Conservation (phyloP, 192 early-diverging fungal species). For the Coemansia javaensis region DNA sequence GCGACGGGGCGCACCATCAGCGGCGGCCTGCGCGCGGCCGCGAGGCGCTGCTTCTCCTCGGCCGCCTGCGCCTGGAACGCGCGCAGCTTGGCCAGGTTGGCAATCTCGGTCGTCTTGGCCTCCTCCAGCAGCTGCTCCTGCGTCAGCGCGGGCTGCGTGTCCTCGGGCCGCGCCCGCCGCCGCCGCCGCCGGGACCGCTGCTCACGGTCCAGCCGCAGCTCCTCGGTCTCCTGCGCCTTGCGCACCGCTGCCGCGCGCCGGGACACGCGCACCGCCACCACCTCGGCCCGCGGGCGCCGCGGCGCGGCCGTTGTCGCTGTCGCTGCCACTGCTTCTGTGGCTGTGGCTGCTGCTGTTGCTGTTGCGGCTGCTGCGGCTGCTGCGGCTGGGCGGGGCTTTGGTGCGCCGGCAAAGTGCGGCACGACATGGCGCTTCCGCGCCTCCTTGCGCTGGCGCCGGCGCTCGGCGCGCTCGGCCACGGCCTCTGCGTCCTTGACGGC, state of each 20-base stretch:
- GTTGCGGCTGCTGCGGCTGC: not conserved
- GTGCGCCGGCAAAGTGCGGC: constrained; percentile 26
- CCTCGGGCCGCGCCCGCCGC: not conserved
- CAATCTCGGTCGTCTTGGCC: constrained; percentile 35
- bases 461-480: constrained; percentile 18
- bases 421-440: constrained; percentile 29
- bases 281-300: too few species aligned
- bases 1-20: constrained; percentile 36
- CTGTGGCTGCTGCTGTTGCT: not conserved
- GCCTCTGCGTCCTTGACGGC: constrained; percentile 23
- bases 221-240: constrained; percentile 37
- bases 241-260: constrained; percentile 37
- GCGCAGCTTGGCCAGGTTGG: constrained; percentile 27
- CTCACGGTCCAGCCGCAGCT: constrained; percentile 22
- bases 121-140: constrained; percentile 47
- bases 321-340: not conserved
- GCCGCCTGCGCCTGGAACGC: constrained; percentile 36
- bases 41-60: constrained; percentile 28
- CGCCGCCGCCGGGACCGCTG: constrained; percentile 22
- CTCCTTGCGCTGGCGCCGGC: constrained; percentile 23
- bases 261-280: constrained; percentile 29
- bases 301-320: too few species aligned
- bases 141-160: constrained; percentile 13
- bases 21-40: constrained; percentile 20
- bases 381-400: too few species aligned